phyloP scores from a whole-genome alignment of 495 filamentous ascomycete species.

The Hypoxylon perforatum region DNA sequence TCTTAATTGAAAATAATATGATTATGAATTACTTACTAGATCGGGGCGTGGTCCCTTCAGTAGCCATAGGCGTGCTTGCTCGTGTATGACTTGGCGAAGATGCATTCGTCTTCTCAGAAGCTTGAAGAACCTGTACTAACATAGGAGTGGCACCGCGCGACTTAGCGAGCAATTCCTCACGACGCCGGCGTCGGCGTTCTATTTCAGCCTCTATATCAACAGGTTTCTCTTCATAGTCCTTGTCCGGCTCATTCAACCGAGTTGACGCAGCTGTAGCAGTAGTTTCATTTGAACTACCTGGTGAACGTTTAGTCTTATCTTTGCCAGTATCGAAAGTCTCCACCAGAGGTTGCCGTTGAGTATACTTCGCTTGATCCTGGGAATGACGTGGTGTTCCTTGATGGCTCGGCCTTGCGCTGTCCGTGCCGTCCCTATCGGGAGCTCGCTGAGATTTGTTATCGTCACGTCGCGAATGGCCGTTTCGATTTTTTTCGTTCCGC shows the following conservation, averaged over 20 bases:
- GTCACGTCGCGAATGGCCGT: conserved; percentile 45
- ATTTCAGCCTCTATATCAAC: conserved; percentile 83
- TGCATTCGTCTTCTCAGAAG: conserved; percentile 66
- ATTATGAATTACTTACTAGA: conserved; percentile 48
- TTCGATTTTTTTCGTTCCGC: conserved; percentile 55
- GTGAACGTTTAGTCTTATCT: conserved; percentile 72
- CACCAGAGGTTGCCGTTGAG: conserved; percentile 43
- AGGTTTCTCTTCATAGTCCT: conserved; percentile 60
- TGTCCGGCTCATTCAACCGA: conserved; percentile 44
- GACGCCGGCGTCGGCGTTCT: conserved; percentile 84
- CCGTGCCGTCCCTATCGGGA: conserved; percentile 28
- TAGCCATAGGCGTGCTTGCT: conserved; percentile 51
- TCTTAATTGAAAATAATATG: background rate
- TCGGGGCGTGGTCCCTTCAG: conserved; percentile 53
- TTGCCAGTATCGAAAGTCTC: conserved; percentile 57
- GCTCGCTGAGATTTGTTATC: conserved; percentile 36
- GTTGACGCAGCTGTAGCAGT: conserved; percentile 21
- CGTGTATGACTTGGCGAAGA: conserved; percentile 64
- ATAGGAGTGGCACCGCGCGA: conserved; percentile 78
- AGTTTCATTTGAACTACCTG: conserved; percentile 67
- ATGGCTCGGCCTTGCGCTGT: conserved; percentile 35
- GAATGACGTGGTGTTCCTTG: conserved; percentile 39
- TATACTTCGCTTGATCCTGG: conserved; percentile 40
- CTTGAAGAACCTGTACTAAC: conserved; percentile 79
- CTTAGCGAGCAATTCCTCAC: conserved; percentile 90